Evolutionary conservation across 169 alveolate species (phyloP), one percentile per base, ranked within the genome.

Genomic region (Plasmodium falciparum): DNA sequence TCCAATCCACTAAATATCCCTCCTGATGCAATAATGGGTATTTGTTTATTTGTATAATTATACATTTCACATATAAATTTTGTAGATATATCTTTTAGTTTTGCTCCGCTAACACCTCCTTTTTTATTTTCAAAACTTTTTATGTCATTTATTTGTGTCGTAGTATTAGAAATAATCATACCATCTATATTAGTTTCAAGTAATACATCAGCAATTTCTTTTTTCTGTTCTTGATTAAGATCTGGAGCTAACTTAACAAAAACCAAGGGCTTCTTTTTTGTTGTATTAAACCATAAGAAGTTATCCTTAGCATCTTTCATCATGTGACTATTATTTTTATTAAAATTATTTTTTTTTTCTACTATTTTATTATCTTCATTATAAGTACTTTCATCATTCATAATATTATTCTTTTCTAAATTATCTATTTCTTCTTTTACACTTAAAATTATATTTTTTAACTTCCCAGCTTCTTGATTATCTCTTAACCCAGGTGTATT

Each of bases 1-100:
- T 96, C 98, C 29, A 67, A 85, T 5, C 97, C 97, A 2, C 92
- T 74, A 47, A 94, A 94, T 67, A 96, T 94, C n/a, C 98, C 98
- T 33, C 98, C 98, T 20, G 96, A 97, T 26, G 98, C 97, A 22
- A 96, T 95, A 9, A 96, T 96, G 17, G 96, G 96, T 17, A 96
- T 93, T 50, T 92, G 89, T 20, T 96, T 96, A 6, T 72, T 76
- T 3, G 97, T 95, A 47, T 93, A 78, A 65, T 67, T 74, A 89
- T 96, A 96, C 94, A 95, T 90, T 12, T 96, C 96, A n/a, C 90
- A 76, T 52, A 96, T 96, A 39, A 94, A 61, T 33, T 74, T 66
- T 0, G 95, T 95, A 15, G 98, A 93, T 43, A 91, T 45, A 15
- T 92, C 94, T 71, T 93, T 93, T 62, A 96, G 47, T 2, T 95